Evolutionary conservation across 2,329 filamentous ascomycete species (phyloP).

Genomic region (Taxawa tesnikishii): DNA sequence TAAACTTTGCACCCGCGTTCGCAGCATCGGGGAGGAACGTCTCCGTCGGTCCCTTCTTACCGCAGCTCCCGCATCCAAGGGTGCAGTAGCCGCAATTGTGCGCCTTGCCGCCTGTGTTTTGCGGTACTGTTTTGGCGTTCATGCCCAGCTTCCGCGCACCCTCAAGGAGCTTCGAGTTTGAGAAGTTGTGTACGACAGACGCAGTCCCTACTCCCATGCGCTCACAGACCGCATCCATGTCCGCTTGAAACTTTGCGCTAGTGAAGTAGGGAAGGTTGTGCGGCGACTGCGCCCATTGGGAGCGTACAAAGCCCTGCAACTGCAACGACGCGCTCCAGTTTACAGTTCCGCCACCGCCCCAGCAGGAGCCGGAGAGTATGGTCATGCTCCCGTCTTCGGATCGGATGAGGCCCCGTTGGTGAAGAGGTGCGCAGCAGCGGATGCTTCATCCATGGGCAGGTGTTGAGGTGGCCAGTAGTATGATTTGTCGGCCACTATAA

Average conservation of each 20-base stretch:
- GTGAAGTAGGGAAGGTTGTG: slow-evolving; percentile 61
- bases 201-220: slow-evolving; percentile 63
- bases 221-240: slow-evolving; percentile 64
- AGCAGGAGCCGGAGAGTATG: slow-evolving; percentile 57
- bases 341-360: slow-evolving; percentile 77
- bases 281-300: slow-evolving; percentile 60
- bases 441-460: slow-evolving; percentile 59
- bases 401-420: slow-evolving; percentile 52
- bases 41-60: slow-evolving; percentile 68
- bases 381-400: slow-evolving; percentile 39
- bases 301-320: slow-evolving; percentile 63
- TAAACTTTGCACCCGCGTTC: slow-evolving; percentile 62
- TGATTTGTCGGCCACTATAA: slow-evolving; percentile 72
- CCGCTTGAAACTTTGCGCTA: slow-evolving; percentile 61
- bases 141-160: slow-evolving; percentile 64
- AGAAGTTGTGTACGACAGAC: slow-evolving; percentile 57
- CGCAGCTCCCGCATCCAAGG: slow-evolving; percentile 47
- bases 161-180: slow-evolving; percentile 61
- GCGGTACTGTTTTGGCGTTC: slow-evolving; percentile 56
- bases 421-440: slow-evolving; percentile 52
- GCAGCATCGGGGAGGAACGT: slow-evolving; percentile 72
- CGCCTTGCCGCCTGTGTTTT: slow-evolving; percentile 62
- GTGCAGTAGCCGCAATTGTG: slow-evolving; percentile 62
- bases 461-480: slow-evolving; percentile 63
- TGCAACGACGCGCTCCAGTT: slow-evolving; percentile 67